phyloP scores from a whole-genome alignment of 2,329 filamentous ascomycete genomes.

The Neonectria punicea region DNA sequence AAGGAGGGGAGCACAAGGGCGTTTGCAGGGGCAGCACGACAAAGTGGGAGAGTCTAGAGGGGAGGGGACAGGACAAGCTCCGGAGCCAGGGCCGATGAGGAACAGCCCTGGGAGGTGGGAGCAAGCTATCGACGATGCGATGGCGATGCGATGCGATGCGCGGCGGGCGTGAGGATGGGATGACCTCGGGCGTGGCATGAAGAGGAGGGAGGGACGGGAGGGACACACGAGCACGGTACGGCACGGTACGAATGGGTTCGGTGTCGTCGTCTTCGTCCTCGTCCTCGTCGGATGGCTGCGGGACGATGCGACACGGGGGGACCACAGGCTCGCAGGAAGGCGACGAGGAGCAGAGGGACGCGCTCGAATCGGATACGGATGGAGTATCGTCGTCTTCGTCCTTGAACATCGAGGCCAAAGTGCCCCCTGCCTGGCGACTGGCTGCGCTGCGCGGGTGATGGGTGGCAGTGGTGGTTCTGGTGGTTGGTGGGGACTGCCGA shows the following conservation, averaged over 20 bases:
- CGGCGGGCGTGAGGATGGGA: conserved; percentile 33
- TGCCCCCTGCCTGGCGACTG: conserved; percentile 35
- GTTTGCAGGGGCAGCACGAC: conserved; percentile 39
- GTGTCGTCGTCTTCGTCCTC: neutral
- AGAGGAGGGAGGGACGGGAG: neutral
- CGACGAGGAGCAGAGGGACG: conserved; percentile 7
- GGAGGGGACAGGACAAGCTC: conserved; percentile 28
- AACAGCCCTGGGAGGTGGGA: conserved; percentile 25
- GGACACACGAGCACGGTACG: neutral
- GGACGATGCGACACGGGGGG: neutral
- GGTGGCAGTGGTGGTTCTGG: conserved; percentile 37
- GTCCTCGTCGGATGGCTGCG: neutral
- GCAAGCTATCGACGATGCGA: conserved; percentile 35
- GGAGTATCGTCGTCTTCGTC: conserved; percentile 26
- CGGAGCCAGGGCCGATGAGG: conserved; percentile 38
- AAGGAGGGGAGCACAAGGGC: conserved; percentile 42
- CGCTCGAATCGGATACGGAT: conserved; percentile 30
- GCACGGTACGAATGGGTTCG: neutral
- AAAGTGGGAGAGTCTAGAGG: conserved; percentile 33
- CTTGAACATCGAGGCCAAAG: conserved; percentile 33
- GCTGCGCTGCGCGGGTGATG: conserved; percentile 38
- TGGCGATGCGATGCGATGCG: conserved; percentile 39
- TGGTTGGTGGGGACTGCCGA: conserved; percentile 28
- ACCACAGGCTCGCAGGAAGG: neutral
- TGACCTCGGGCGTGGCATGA: conserved; percentile 35